Evolutionary conservation across 352 stramenopile genomes (phyloP).

Genomic region (Phytophthora brassicae): DNA sequence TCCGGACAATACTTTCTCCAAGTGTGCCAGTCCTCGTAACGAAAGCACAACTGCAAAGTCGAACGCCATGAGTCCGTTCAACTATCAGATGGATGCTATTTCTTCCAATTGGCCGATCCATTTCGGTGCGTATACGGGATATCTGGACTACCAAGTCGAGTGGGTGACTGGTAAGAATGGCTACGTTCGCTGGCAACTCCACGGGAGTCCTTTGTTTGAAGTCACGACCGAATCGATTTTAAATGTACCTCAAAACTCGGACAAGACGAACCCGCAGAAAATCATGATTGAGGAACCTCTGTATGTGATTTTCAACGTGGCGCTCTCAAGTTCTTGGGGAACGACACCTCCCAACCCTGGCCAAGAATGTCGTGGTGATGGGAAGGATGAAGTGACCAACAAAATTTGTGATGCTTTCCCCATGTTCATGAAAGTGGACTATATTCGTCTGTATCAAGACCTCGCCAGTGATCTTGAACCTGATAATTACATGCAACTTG

Average conservation of each 20-base stretch:
- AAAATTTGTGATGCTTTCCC: conserved; percentile 44
- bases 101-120: conserved; percentile 71
- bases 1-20: conserved; percentile 40
- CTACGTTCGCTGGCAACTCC: conserved; percentile 64
- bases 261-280: conserved; percentile 62
- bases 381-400: conserved; percentile 38
- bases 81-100: conserved; percentile 35
- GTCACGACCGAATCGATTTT: conserved; percentile 44
- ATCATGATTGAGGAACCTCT: conserved; percentile 91
- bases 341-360: conserved; percentile 21
- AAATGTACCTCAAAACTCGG: conserved; percentile 41
- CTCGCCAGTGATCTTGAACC: conserved; percentile 28
- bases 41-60: conserved; percentile 21
- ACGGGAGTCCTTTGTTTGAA: conserved; percentile 51
- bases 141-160: conserved; percentile 58
- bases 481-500: conserved; percentile 30
- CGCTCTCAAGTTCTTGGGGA: conserved; percentile 77
- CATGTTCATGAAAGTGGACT: conserved; percentile 77
- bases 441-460: conserved; percentile 82
- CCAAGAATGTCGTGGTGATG: conserved; percentile 28
- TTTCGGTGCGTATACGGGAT: conserved; percentile 55
- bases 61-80: conserved; percentile 53
- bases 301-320: conserved; percentile 93
- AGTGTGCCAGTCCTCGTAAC: conserved; percentile 41
- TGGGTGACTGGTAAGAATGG: conserved; percentile 62